Evolutionary conservation across 73 alveolate genomes (phyloP), one percentile per base, ranked within the genome.

Genomic region (Uronychia setigera): DNA sequence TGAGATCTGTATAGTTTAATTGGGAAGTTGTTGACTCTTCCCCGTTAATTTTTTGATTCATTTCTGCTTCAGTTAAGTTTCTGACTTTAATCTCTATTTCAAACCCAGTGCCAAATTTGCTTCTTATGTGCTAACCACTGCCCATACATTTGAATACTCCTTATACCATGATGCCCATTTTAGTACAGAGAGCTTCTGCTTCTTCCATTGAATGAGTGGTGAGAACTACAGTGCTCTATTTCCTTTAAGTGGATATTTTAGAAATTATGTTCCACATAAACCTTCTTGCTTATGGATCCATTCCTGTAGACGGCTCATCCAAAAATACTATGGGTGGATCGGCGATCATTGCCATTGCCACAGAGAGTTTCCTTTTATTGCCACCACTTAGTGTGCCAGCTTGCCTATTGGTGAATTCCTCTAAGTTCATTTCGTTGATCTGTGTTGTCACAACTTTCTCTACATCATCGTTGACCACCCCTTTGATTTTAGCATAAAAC

Each of bases 131-230:
- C 77, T 91, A 88, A 0, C 93, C 74, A 30, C 89, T 79, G 35
- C 98, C 98, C 30, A 89, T 74, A 78, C 98, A 94, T 35, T 79
- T 91, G 46, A 94, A 94, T 57, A 81, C 80, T 5, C 98, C 98
- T 59, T 94, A 89, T 29, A 94, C 98, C 98, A 94, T 94, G 82
- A 94, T 94, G 11, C 97, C 98, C 96, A 95, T 92, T 75, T 95
- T 95, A 67, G 94, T 92, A 74, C 97, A 95, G 35, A 95, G 84
- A n/a, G 97, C 95, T 82, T 94, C 98, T 29, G 97, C 98, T 76
- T 94, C 98, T 77, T 94, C 98, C 98, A 94, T 94, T 13, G 97
- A 92, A 75, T 94, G 98, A 14, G 98, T 92, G 32, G 98, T 94
- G 88, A 94, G 81, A 59, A 94, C 89, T 31, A 92, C 97, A n/a